These are phyloP conservation scores for Fusarium poae DNA, from an alignment of 2,329 filamentous ascomycete species.

Conservation along the genomic window DNA sequence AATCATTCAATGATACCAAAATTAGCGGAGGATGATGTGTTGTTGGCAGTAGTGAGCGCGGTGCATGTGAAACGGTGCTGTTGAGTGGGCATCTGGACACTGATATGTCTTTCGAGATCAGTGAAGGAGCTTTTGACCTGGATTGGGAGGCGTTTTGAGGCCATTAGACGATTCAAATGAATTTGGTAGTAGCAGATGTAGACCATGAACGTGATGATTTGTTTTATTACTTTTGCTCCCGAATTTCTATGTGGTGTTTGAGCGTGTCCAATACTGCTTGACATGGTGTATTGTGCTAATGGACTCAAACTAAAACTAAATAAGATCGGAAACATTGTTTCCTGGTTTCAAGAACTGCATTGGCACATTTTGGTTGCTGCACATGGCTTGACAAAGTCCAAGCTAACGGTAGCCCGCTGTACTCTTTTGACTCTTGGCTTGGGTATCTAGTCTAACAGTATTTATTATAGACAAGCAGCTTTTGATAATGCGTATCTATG, in stretches of 20 bases:
- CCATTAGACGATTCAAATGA: conserved; percentile 57
- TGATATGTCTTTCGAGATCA: conserved; percentile 42
- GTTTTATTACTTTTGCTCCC: conserved; percentile 29
- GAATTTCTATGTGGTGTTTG: neutral
- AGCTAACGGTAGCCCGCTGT: neutral
- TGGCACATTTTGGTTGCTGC: neutral
- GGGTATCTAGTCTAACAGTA: neutral
- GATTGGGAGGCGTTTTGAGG: conserved; percentile 55
- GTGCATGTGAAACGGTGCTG: conserved; percentile 23
- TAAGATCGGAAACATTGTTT: neutral
- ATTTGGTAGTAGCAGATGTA: conserved; percentile 52
- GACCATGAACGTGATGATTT: conserved; percentile 52
- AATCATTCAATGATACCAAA: conserved; percentile 51
- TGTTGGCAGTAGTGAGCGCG: conserved; percentile 23
- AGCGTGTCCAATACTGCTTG: neutral
- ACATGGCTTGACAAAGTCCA: neutral
- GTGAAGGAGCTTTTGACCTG: conserved; percentile 52
- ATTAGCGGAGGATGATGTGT: conserved; percentile 34
- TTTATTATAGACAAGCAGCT: neutral
- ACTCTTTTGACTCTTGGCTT: neutral
- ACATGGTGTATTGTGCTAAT: neutral
- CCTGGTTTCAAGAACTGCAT: neutral
- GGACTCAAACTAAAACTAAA: neutral
- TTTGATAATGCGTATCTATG: neutral
- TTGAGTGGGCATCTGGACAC: conserved; percentile 33